Percentiles rank a stretch among this genome's conserved stretches.
Evolutionary conservation across 2,329 filamentous ascomycete genomes (phyloP).

Genomic region (Exophiala calicioides): DNA sequence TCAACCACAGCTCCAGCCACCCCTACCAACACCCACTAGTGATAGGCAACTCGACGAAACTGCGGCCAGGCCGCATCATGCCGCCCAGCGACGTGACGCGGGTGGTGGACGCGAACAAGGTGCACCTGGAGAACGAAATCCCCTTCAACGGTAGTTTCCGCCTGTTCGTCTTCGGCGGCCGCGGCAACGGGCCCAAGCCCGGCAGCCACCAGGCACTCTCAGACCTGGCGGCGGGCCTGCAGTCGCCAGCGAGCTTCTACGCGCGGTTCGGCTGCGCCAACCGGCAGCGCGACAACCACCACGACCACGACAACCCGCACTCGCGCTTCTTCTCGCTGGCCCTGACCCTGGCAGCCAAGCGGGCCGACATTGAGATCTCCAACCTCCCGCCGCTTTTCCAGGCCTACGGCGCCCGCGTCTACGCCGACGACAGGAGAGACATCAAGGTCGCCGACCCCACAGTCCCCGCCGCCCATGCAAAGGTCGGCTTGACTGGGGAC

Average conservation of each 20-base stretch:
- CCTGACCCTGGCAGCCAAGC: conserved; percentile 69
- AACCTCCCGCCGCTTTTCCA: conserved; percentile 70
- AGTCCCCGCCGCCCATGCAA: conserved; percentile 78
- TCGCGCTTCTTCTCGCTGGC: conserved; percentile 78
- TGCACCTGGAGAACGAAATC: conserved; percentile 86
- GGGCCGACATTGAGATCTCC: conserved; percentile 71
- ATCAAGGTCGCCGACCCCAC: conserved; percentile 66
- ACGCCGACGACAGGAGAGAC: conserved; percentile 81
- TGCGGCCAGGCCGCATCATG: conserved; percentile 74
- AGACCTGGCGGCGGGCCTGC: conserved; percentile 68
- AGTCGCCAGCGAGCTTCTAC: conserved; percentile 71
- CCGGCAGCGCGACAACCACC: conserved; percentile 67
- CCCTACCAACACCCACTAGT: conserved; percentile 61
- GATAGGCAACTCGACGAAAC: conserved; percentile 67
- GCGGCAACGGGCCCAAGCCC: conserved; percentile 57
- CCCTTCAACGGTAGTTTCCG: conserved; percentile 86
- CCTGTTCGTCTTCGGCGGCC: conserved; percentile 82
- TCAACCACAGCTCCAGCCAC: conserved; percentile 81
- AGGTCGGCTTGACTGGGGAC: conserved; percentile 66
- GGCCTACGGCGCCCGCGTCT: conserved; percentile 78
- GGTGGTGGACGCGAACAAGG: conserved; percentile 83
- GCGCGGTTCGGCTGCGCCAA: conserved; percentile 46
- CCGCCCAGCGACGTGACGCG: conserved; percentile 79
- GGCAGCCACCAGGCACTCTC: conserved; percentile 54
- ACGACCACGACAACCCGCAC: conserved; percentile 83